Base-by-base conservation (phyloP, 1,284 basidiomycete genomes). In the Grifola frondosa region DNA sequence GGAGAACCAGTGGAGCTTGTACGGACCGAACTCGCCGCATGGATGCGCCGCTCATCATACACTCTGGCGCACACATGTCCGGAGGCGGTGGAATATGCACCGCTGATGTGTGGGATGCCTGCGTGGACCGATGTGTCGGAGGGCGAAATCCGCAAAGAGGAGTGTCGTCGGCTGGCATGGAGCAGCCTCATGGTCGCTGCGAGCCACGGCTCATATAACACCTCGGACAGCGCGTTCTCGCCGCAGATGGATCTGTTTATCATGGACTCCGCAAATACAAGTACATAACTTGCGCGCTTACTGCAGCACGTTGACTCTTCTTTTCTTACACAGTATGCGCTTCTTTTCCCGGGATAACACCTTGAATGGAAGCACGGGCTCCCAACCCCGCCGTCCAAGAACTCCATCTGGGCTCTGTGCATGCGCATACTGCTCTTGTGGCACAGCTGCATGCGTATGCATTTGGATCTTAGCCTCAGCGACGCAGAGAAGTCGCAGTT, bases 331-430 rank as follows among this genome's bases (percentile, higher is more conserved):
- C 53, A 88, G 86, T 83, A 79, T 58, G 74, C 78, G 0, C 60
- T 88, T 16, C 64, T 88, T 17, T 88, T 88, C 59, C 81, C 84
- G 1, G 85, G 82, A 10, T 84, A 88, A 62, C 70, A 74, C 12
- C 60, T 80, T 19, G 60, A 63, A 20, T 31, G 41, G n/a, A 2
- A 37, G 2, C 40, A 46, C n/a, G 17, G 26, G 19, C 37, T 37
- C 19, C 28, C 29, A 13, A 30, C 48, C 9, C 17, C 35, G 10
- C 16, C 64, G 6, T 48, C 56, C 25, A 50, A 65, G 21, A 77
- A 85, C 40, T 82, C 80, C 3, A 69, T 87, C 13, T 88, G 82
- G 84, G 82, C 81, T 11, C 63, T 88, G 36, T 78, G 82, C 57
- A 77, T 81, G 51, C 77, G 84, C 31, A 69, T 74, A 4, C 80